Evolutionary conservation across 164 flowering plant species (phyloP).

Genomic region (Magnolia kwangsiensis): DNA sequence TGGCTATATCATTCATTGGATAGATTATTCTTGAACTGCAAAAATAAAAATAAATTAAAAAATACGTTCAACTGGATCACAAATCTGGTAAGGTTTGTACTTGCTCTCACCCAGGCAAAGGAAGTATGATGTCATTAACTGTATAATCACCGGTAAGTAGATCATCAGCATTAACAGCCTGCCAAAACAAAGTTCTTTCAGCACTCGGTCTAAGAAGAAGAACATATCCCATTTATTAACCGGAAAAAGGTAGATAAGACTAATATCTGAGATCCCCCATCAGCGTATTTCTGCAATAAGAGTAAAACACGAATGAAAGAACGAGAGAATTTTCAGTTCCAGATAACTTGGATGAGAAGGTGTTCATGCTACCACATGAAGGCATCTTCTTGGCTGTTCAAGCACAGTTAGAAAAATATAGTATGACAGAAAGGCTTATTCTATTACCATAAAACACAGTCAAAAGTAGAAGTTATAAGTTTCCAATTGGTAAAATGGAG

Average conservation of each 20-base stretch:
- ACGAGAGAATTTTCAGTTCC: background rate
- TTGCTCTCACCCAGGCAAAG: constrained; percentile 77
- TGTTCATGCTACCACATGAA: background rate
- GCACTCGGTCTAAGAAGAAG: background rate
- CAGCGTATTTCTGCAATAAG: background rate
- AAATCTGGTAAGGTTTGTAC: background rate
- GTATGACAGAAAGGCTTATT: no score
- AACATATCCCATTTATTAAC: background rate
- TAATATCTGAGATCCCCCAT: background rate
- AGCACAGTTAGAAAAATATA: no score
- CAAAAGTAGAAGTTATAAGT: no score
- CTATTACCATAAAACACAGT: no score
- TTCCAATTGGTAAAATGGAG: no score
- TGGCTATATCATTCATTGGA: constrained; percentile 69
- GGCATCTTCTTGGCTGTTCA: background rate
- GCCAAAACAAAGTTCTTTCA: constrained; percentile 15
- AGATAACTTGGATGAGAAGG: background rate
- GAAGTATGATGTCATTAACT: constrained; percentile 80
- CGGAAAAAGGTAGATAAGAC: background rate
- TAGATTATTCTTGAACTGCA: constrained; percentile 67
- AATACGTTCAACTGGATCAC: background rate
- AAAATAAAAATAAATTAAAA: constrained; percentile 12
- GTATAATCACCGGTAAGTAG: constrained; percentile 48
- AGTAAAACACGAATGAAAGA: background rate
- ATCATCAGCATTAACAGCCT: constrained; percentile 68